A percentile compares a stretch with the other conserved stretches of the same genome.
These are phyloP conservation scores for Cucurbita ficifolia DNA, from an alignment of 306 rosid species.

Conservation along the genomic window DNA sequence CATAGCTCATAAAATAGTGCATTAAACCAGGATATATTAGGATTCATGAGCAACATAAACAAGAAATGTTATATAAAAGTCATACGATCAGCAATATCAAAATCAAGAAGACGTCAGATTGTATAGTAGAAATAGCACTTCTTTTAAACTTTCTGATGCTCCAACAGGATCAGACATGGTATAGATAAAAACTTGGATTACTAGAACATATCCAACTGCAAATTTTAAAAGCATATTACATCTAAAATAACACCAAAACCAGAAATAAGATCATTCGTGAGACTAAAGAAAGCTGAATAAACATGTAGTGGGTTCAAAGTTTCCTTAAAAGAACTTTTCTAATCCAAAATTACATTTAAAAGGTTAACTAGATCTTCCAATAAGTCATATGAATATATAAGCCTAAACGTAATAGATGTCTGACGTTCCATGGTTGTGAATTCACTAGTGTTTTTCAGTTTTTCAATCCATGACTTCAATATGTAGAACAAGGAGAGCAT, in stretches of 20 bases:
- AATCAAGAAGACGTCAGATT: background rate
- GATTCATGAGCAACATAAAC: background rate
- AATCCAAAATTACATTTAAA: background rate
- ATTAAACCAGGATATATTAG: background rate
- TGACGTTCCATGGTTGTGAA: background rate
- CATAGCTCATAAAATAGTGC: background rate
- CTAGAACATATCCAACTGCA: background rate
- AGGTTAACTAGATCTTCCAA: background rate
- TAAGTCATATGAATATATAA: background rate
- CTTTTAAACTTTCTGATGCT: background rate
- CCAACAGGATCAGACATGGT: background rate
- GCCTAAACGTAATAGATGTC: background rate
- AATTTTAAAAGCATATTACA: background rate
- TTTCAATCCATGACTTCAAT: background rate
- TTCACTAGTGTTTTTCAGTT: background rate
- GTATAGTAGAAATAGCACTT: background rate
- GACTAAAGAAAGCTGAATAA: background rate
- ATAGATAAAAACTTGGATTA: background rate
- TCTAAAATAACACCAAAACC: background rate
- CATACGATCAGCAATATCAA: background rate
- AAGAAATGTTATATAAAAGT: background rate
- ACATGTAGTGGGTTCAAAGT: background rate
- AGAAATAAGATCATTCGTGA: background rate
- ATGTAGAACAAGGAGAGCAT: background rate
- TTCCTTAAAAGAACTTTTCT: background rate